Conservation (phyloP, 345 rosid species). For the Pelargonium nanum region DNA sequence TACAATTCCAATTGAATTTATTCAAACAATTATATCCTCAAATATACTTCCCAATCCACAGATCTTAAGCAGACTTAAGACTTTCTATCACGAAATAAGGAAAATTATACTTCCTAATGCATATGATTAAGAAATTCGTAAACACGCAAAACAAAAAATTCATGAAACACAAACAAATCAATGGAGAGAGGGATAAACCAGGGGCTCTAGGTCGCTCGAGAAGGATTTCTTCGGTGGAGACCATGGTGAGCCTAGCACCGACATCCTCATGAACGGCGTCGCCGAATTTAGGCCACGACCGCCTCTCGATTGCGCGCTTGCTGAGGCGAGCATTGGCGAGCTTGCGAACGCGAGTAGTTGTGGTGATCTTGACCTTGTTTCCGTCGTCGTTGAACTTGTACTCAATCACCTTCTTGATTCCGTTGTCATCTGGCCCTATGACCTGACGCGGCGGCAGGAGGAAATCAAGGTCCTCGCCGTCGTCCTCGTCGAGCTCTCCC, state of each 20-base stretch:
- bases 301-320: constrained; percentile 47
- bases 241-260: constrained; percentile 57
- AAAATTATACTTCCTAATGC: no score
- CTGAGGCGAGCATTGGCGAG: constrained; percentile 49
- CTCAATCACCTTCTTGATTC: constrained; percentile 59
- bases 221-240: constrained; percentile 62
- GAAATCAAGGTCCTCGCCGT: constrained; percentile 55
- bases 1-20: no score
- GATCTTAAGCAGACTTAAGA: no score
- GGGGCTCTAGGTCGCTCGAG: constrained; percentile 54
- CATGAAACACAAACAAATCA: neutral
- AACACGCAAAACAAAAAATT: neutral
- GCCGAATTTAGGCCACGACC: constrained; percentile 65
- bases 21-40: no score
- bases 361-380: constrained; percentile 51
- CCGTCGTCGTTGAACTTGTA: constrained; percentile 66
- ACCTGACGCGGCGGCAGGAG: constrained; percentile 65
- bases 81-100: no score
- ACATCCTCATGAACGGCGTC: constrained; percentile 62
- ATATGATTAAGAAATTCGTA: neutral
- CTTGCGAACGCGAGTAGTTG: constrained; percentile 52
- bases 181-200: constrained; percentile 21
- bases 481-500: constrained; percentile 70
- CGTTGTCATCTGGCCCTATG: constrained; percentile 70
- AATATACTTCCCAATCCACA: no score